Percentiles rank a stretch among this genome's conserved stretches.
Conservation (phyloP, 164 flowering plant genomes). For the Amborella trichopoda region DNA sequence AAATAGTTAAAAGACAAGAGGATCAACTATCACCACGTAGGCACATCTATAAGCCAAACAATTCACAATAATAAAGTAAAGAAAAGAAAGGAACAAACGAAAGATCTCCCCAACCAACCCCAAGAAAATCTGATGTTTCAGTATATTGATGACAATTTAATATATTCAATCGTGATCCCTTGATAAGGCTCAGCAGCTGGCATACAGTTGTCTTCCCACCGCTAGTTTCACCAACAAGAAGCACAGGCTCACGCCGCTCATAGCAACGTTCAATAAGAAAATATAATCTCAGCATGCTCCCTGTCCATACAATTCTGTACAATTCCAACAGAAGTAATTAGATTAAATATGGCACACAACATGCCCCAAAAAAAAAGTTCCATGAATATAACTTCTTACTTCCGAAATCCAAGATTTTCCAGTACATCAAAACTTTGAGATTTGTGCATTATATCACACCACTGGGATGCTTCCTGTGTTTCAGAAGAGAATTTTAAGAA, state of each 20-base stretch:
- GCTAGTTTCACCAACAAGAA: constrained; percentile 98
- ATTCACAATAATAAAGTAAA: background rate
- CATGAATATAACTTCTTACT: constrained; percentile 3
- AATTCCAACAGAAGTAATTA: constrained; percentile 1
- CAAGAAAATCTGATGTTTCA: constrained; percentile 94
- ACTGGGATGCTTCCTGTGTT: constrained; percentile 22
- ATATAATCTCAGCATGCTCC: constrained; percentile 66
- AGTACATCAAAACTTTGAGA: constrained; percentile 5
- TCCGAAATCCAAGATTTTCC: constrained; percentile 31
- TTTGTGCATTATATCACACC: constrained; percentile 3
- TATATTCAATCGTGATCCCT: constrained; percentile 49
- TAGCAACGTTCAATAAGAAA: constrained; percentile 80
- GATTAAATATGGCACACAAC: background rate
- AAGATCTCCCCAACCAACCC: constrained; percentile 36
- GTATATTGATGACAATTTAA: constrained; percentile 94
- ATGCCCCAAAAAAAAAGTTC: background rate
- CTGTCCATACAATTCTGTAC: constrained; percentile 62
- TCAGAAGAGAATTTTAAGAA: background rate
- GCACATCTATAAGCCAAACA: background rate
- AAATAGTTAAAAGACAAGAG: background rate
- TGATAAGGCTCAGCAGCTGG: constrained; percentile 50
- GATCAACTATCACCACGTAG: background rate
- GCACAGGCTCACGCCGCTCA: constrained; percentile 78
- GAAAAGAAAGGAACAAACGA: background rate
- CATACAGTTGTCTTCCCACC: constrained; percentile 97